Conservation (phyloP, 1,139 yeast species). For the Sugiyamaella novakii region DNA sequence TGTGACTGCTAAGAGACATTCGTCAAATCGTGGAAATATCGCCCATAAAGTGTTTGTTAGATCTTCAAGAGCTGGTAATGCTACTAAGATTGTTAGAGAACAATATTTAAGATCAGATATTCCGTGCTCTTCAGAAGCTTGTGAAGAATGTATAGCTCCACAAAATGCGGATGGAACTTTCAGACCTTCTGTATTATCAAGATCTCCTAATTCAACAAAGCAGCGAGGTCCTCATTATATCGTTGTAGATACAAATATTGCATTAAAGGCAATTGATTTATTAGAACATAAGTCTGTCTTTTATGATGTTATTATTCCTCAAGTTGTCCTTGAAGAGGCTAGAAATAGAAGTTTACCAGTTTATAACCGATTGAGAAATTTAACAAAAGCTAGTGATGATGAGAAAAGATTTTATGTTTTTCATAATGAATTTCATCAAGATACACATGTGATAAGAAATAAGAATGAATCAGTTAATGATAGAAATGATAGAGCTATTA, state of each 20-base stretch:
- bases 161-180: conserved; percentile 47
- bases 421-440: conserved; percentile 86
- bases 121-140: conserved; percentile 79
- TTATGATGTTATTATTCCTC: conserved; percentile 89
- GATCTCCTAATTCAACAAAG: conserved; percentile 57
- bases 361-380: conserved; percentile 76
- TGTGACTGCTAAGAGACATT: conserved; percentile 3
- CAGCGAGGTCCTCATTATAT: conserved; percentile 70
- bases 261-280: conserved; percentile 84
- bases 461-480: conserved; percentile 80
- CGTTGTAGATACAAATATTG: conserved; percentile 85
- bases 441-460: conserved; percentile 65
- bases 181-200: conserved; percentile 49
- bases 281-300: conserved; percentile 78
- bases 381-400: conserved; percentile 63
- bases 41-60: conserved; percentile 81
- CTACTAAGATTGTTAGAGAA: conserved; percentile 88
- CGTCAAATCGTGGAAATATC: conserved; percentile 1
- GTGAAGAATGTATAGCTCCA: conserved; percentile 57
- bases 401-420: conserved; percentile 86
- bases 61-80: conserved; percentile 79
- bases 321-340: conserved; percentile 92
- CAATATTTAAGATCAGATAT: conserved; percentile 91
- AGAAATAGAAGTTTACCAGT: conserved; percentile 85
- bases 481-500: conserved; percentile 87